Conservation (phyloP, 1,139 yeast species). For the Scheffersomyces segobiensis region DNA sequence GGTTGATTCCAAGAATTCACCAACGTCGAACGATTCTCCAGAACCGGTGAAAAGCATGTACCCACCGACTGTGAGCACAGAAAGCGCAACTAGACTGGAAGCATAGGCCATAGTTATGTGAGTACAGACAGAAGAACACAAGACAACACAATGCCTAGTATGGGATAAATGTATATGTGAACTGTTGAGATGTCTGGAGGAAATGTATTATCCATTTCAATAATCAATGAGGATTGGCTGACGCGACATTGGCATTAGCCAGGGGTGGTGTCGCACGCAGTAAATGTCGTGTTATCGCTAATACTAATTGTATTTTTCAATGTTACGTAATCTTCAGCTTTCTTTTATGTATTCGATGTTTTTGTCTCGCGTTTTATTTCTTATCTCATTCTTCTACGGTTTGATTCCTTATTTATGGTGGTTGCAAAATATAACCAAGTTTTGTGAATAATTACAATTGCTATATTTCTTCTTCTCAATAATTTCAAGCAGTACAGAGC, state of each 20-base stretch:
- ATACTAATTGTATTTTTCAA: no score
- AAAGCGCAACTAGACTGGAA: constrained; percentile 24
- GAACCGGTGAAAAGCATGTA: constrained; percentile 88
- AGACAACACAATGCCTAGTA: background rate
- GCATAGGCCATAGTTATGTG: constrained; percentile 18
- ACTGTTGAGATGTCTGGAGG: background rate
- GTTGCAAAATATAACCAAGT: no score
- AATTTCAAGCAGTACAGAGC: no score
- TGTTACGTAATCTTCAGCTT: background rate
- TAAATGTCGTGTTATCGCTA: background rate
- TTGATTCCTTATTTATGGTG: no score
- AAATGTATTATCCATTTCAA: background rate
- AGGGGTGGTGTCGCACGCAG: background rate
- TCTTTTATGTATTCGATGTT: no score
- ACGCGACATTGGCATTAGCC: background rate
- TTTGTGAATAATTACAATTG: no score
- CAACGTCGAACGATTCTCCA: constrained; percentile 89
- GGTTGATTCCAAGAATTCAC: constrained; percentile 78
- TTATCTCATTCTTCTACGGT: no score
- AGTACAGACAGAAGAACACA: background rate
- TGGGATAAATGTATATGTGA: background rate
- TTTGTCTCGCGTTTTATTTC: no score
- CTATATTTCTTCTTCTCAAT: no score
- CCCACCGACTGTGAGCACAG: constrained; percentile 45
- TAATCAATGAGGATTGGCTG: background rate